These are phyloP conservation scores for Psidium guajava DNA, from an alignment of 345 rosid genomes.

Conservation along the genomic window DNA sequence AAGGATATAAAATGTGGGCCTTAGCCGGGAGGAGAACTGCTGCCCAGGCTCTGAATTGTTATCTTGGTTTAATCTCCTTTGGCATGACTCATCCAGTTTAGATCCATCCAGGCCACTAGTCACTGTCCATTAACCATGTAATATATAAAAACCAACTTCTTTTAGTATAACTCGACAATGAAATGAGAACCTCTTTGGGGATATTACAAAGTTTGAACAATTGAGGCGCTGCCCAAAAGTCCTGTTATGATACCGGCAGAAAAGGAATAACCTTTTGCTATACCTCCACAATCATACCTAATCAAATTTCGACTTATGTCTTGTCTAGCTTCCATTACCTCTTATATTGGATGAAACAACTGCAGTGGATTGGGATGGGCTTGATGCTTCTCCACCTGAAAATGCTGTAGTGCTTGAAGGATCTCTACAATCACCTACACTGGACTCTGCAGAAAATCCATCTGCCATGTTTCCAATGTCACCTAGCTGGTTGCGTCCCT, in stretches of 20 bases:
- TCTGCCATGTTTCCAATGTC: slow-evolving; percentile 49
- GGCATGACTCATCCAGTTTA: slow-evolving; percentile 61
- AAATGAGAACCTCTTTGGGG: not conserved
- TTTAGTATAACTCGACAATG: not conserved
- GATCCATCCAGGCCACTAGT: slow-evolving; percentile 42
- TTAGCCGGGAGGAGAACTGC: slow-evolving; percentile 28
- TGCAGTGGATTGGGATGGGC: slow-evolving; percentile 45
- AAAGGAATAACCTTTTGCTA: not conserved
- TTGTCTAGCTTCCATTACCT: slow-evolving; percentile 19
- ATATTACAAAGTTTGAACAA: not conserved
- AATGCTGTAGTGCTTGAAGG: slow-evolving; percentile 31
- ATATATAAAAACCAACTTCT: not conserved
- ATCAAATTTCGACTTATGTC: not conserved
- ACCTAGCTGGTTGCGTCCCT: slow-evolving; percentile 58
- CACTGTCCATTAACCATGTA: slow-evolving; percentile 8
- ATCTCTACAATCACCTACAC: slow-evolving; percentile 61
- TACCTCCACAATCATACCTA: not conserved
- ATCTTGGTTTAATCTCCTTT: slow-evolving; percentile 61
- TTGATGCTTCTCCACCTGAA: slow-evolving; percentile 46
- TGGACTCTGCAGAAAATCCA: slow-evolving; percentile 73
- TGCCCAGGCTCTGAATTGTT: slow-evolving; percentile 59
- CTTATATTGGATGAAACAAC: slow-evolving; percentile 44
- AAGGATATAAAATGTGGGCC: slow-evolving; percentile 71
- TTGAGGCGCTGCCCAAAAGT: not conserved
- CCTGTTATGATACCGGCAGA: not conserved